Conservation (phyloP, 768 basidiomycete genomes). For the Suillus variegatus region DNA sequence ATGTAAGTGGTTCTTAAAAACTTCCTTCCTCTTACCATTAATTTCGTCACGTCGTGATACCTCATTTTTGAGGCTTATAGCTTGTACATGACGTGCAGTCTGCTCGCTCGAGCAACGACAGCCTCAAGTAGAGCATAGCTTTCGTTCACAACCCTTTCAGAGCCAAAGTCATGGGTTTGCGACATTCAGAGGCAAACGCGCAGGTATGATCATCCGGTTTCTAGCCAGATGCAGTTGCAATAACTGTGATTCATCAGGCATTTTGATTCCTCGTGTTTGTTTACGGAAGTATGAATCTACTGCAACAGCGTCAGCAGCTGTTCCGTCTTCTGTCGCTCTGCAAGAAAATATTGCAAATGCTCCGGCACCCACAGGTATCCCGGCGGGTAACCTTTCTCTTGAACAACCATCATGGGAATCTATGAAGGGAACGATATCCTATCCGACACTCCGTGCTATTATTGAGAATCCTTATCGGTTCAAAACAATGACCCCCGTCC, state of each 20-base stretch:
- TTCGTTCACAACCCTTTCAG: background rate
- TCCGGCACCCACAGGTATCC: background rate
- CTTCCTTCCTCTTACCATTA: conserved; percentile 8
- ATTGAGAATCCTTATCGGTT: conserved; percentile 65
- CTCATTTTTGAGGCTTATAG: conserved; percentile 7
- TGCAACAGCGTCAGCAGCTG: background rate
- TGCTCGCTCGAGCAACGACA: conserved; percentile 5
- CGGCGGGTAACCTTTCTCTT: background rate
- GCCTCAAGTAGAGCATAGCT: conserved; percentile 4
- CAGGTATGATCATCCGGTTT: background rate
- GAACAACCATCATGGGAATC: conserved; percentile 31
- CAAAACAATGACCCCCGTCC: conserved; percentile 77
- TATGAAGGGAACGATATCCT: conserved; percentile 41
- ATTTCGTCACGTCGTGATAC: background rate
- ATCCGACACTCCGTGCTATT: conserved; percentile 56
- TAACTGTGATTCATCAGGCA: background rate
- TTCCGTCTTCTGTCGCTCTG: background rate
- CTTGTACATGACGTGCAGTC: conserved; percentile 8
- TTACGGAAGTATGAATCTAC: conserved; percentile 8
- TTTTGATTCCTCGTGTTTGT: background rate
- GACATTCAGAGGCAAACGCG: background rate
- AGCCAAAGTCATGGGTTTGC: conserved; percentile 4
- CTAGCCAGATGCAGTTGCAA: no score
- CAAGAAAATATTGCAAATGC: background rate
- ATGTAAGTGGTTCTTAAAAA: conserved; percentile 1